Base-by-base conservation (phyloP, 176 grass and related monocot genomes). In the Hyparrhenia diplandra region DNA sequence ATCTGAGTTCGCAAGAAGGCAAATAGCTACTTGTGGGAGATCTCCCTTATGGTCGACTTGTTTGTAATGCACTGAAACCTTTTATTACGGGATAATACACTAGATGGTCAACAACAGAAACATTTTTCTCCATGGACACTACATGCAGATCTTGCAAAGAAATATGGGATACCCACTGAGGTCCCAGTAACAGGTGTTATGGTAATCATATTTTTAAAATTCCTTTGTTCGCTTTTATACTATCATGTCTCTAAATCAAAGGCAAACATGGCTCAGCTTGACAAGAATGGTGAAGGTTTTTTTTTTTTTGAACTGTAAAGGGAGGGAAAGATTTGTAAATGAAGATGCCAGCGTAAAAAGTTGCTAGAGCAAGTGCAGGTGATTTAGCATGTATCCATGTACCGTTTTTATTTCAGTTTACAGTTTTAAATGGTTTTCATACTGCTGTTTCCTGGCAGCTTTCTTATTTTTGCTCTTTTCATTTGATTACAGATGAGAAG, bases 31-130 rank as follows among this genome's bases (percentile, higher is more conserved):
- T n/a, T n/a, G n/a, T n/a, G n/a, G n/a, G n/a, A n/a, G n/a, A n/a
- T n/a, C n/a, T n/a, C n/a, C 90, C 78, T 73, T 28, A 52, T 83
- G 85, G 88, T 71, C 86, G n/a, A n/a, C n/a, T n/a, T n/a, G n/a
- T n/a, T n/a, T n/a, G 81, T 77, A 85, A 84, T 75, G 80, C 83
- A 43, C 80, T 98, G 30, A 98, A 83, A 73, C 31, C 84, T 35
- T 94, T 89, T 87, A 92, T 98, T 29, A 94, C n/a, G 87, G 79
- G 84, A 80, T n/a, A n/a, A n/a, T n/a, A n/a, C n/a, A n/a, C n/a
- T n/a, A n/a, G n/a, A n/a, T n/a, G n/a, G 23, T 98, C 92, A 32
- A 91, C 90, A 68, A 89, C 71, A 20, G 79, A 82, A 77, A 94
- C 67, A n/a, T n/a, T n/a, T n/a, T 83, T 75, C 54, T 72, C 95